A percentile compares a stretch with the other conserved stretches of the same genome.
phyloP scores from a whole-genome alignment of 2,329 filamentous ascomycete species.

The Cucurbitaria berberidis region DNA sequence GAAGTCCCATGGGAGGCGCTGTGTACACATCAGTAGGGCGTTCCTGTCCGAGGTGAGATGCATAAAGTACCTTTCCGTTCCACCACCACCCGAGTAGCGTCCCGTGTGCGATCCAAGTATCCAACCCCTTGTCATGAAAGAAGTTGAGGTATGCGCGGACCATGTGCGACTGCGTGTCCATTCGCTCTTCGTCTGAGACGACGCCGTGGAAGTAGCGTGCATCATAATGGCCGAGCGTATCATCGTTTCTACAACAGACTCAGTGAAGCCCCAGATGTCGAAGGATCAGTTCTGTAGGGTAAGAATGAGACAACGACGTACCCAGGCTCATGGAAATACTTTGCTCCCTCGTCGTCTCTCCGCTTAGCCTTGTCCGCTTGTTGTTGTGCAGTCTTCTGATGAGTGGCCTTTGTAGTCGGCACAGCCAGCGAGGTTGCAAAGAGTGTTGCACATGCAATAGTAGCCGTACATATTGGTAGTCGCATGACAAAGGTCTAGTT shows the following conservation, averaged over 20 bases:
- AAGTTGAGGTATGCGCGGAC: constrained; percentile 75
- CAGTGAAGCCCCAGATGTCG: constrained; percentile 3
- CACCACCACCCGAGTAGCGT: constrained; percentile 89
- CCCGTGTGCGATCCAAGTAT: constrained; percentile 88
- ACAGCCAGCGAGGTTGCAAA: constrained; percentile 25
- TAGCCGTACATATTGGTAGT: constrained; percentile 29
- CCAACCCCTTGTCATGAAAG: constrained; percentile 68
- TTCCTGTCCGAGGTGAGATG: not conserved
- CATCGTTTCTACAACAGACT: constrained; percentile 45
- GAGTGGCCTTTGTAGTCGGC: constrained; percentile 16
- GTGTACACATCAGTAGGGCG: constrained; percentile 44
- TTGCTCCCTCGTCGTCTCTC: constrained; percentile 17
- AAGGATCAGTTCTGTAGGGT: not conserved
- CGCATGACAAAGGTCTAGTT: constrained; percentile 28
- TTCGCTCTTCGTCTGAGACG: constrained; percentile 70
- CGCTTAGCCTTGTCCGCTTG: not conserved
- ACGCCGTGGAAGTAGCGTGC: constrained; percentile 69
- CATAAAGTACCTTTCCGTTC: constrained; percentile 66
- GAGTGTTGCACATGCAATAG: constrained; percentile 27
- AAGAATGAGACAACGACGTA: constrained; percentile 24
- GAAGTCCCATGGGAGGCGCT: constrained; percentile 83
- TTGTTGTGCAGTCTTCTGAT: not conserved
- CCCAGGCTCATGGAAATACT: constrained; percentile 51
- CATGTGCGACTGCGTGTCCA: constrained; percentile 70
- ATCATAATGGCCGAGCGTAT: constrained; percentile 75